Percentiles rank a stretch among this genome's conserved stretches.
phyloP scores from a whole-genome alignment of 2,329 filamentous ascomycete genomes.

The Phaeomoniella chlamydospora region DNA sequence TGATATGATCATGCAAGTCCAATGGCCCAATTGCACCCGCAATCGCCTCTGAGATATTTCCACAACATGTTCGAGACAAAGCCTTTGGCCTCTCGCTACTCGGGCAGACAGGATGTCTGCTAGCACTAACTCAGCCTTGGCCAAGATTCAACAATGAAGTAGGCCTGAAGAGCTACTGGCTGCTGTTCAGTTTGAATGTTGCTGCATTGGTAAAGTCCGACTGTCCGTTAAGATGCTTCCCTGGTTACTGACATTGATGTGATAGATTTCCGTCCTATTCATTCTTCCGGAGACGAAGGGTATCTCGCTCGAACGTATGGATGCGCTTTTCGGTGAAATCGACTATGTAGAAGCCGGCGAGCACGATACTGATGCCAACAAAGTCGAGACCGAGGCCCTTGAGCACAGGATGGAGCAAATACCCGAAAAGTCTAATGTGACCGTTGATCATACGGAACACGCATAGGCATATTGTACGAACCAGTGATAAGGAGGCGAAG shows the following conservation, averaged over 20 bases:
- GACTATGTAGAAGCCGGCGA: constrained; percentile 22
- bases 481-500: no score
- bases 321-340: constrained; percentile 19
- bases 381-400: constrained; percentile 8
- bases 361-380: constrained; percentile 13
- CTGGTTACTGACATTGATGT: constrained; percentile 8
- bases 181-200: constrained; percentile 23
- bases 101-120: constrained; percentile 24
- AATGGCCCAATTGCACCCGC: constrained; percentile 24
- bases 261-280: constrained; percentile 18
- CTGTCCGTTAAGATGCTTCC: constrained; percentile 22
- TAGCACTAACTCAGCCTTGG: constrained; percentile 22
- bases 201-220: constrained; percentile 22
- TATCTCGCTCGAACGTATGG: constrained; percentile 20
- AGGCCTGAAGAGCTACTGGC: constrained; percentile 22
- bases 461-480: no score
- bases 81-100: constrained; percentile 19
- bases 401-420: no score
- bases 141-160: constrained; percentile 19
- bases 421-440: no score
- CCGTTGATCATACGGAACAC: no score
- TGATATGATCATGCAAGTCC: no score
- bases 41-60: constrained; percentile 24
- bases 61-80: constrained; percentile 25
- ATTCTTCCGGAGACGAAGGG: constrained; percentile 21